A percentile compares a stretch with the other conserved stretches of the same genome.
phyloP scores from a whole-genome alignment of 2,329 filamentous ascomycete species.

The Exophiala viscosa region DNA sequence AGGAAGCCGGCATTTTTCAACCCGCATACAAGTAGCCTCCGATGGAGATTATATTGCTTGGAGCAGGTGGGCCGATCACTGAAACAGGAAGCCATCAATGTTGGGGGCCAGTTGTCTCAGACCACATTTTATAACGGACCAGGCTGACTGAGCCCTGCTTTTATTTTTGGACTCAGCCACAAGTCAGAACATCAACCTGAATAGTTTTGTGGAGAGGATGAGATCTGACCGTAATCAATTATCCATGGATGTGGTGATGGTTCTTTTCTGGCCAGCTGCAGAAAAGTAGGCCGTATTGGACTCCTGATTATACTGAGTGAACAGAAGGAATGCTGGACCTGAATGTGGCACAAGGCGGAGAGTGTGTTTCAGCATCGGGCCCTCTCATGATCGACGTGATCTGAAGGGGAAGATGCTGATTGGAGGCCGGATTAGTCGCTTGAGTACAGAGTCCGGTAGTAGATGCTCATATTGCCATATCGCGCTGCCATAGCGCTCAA shows the following conservation, averaged over 20 bases:
- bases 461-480: not conserved
- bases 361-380: constrained; percentile 1
- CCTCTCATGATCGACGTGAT: not conserved
- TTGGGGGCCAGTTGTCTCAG: constrained; percentile 7
- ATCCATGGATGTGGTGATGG: no score
- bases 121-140: not conserved
- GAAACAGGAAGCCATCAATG: constrained; percentile 2
- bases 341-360: constrained; percentile 2
- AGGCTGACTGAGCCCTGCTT: constrained; percentile 3
- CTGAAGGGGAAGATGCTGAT: not conserved
- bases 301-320: no score
- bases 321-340: not conserved
- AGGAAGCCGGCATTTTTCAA: no score
- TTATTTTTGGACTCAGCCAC: constrained; percentile 13
- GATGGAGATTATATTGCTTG: not conserved
- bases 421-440: not conserved
- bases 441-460: not conserved
- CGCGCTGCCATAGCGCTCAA: not conserved
- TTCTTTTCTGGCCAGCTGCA: no score
- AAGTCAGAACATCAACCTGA: not conserved
- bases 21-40: no score
- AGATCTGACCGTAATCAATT: no score
- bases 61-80: constrained; percentile 8
- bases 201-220: not conserved
- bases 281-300: no score